Evolutionary conservation across 306 rosid species (phyloP).

Genomic region (Malus asiatica): DNA sequence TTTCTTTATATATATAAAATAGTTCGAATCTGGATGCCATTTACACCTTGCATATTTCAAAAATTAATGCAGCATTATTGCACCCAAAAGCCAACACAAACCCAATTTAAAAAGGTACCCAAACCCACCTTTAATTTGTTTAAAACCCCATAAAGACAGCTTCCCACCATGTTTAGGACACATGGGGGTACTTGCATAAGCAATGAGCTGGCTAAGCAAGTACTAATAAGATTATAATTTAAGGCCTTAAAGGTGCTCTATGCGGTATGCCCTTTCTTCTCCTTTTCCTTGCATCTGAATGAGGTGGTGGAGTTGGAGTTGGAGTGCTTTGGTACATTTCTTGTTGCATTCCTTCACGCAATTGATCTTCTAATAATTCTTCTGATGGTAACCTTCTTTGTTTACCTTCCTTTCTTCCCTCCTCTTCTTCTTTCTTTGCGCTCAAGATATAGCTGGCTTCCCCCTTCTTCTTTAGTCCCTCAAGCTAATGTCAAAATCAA

Average conservation of each 20-base stretch:
- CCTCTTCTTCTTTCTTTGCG: conserved; percentile 38
- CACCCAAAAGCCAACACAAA: conserved; percentile 31
- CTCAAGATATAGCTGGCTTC: conserved; percentile 33
- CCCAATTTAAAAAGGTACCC: conserved; percentile 18
- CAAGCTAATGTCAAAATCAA: conserved; percentile 21
- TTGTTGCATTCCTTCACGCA: conserved; percentile 39
- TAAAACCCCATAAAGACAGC: conserved; percentile 31
- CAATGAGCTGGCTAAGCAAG: conserved; percentile 42
- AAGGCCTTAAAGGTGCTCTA: conserved; percentile 63
- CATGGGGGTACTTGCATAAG: conserved; percentile 5
- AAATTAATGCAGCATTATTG: conserved; percentile 41
- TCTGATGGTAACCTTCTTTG: conserved; percentile 27
- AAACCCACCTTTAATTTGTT: conserved; percentile 6
- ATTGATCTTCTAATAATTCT: conserved; percentile 29
- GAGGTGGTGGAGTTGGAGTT: conserved; percentile 3
- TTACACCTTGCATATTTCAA: conserved; percentile 37
- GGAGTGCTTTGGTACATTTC: conserved; percentile 32
- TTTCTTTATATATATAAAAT: conserved; percentile 19
- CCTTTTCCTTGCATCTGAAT: conserved; percentile 60
- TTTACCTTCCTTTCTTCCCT: conserved; percentile 38
- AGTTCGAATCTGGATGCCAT: conserved; percentile 28
- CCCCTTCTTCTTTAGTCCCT: conserved; percentile 42
- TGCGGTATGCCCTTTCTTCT: conserved; percentile 70
- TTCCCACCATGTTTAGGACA: conserved; percentile 29
- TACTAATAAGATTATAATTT: conserved; percentile 9